Conservation (phyloP, 2,329 filamentous ascomycete genomes). For the Penicillium sp. region DNA sequence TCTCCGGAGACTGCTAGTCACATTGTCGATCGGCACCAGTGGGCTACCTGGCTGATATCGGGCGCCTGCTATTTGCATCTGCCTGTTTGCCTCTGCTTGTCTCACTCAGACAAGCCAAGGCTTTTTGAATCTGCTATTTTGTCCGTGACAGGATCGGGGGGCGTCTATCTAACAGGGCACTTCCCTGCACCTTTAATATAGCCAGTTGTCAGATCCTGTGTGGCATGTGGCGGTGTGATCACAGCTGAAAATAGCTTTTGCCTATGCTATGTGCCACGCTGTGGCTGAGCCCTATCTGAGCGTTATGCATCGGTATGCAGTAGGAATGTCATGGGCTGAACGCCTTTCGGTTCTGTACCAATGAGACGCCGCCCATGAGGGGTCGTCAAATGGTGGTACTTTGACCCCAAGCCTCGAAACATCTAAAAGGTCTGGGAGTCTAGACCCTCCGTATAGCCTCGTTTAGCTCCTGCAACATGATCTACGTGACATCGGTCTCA, state of each 20-base stretch:
- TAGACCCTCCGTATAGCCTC: background rate
- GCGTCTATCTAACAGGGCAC: constrained; percentile 1
- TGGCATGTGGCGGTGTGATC: constrained; percentile 11
- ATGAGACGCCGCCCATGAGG: background rate
- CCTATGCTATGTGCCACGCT: constrained; percentile 6
- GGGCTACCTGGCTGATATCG: constrained; percentile 1
- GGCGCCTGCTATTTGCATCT: background rate
- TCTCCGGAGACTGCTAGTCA: constrained; percentile 9
- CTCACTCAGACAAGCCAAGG: background rate
- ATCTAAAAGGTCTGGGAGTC: background rate
- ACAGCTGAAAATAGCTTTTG: constrained; percentile 4
- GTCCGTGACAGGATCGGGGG: background rate
- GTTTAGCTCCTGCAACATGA: background rate
- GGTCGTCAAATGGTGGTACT: background rate
- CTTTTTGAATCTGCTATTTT: background rate
- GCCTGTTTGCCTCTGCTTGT: background rate
- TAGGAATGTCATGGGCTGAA: background rate
- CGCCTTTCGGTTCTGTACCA: background rate
- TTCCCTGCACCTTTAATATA: constrained; percentile 9
- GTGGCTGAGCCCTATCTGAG: constrained; percentile 10
- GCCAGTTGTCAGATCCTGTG: background rate
- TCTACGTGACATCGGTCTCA: background rate
- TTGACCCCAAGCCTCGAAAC: background rate
- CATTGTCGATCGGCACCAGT: constrained; percentile 9
- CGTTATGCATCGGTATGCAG: background rate